phyloP scores from a whole-genome alignment of 495 filamentous ascomycete genomes.

The Talaromyces trachyspermus region DNA sequence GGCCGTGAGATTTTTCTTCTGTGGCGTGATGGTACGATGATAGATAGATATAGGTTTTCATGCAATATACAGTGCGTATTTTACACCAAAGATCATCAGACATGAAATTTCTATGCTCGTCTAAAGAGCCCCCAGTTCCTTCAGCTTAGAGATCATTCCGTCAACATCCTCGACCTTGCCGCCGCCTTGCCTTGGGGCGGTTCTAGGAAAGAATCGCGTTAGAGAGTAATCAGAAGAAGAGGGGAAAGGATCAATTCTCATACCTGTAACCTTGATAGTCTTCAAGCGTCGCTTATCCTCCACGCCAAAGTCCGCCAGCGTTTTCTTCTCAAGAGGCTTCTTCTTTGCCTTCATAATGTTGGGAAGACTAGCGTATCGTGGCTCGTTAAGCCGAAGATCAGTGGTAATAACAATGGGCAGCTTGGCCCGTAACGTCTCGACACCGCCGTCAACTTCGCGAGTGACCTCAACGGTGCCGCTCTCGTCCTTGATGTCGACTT shows the following conservation, averaged over 20 bases:
- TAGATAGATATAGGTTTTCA: not conserved
- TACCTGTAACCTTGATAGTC: conserved; percentile 78
- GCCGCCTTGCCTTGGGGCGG: conserved; percentile 84
- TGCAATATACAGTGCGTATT: conserved; percentile 1
- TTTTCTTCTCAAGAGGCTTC: conserved; percentile 93
- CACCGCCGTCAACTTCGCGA: conserved; percentile 90
- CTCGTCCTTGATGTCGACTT: conserved; percentile 62
- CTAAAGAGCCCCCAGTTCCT: conserved; percentile 90
- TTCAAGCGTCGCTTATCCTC: conserved; percentile 70
- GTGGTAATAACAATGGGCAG: conserved; percentile 91
- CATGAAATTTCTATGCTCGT: not conserved
- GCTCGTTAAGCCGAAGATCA: conserved; percentile 91
- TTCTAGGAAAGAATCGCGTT: conserved; percentile 43
- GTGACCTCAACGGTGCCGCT: conserved; percentile 58
- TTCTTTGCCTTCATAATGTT: conserved; percentile 99
- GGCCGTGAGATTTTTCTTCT: not conserved
- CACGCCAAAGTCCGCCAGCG: conserved; percentile 68
- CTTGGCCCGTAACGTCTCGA: conserved; percentile 77
- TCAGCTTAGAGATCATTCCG: conserved; percentile 82
- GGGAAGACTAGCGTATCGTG: conserved; percentile 86
- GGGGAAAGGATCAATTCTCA: conserved; percentile 25
- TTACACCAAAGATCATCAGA: conserved; percentile 2
- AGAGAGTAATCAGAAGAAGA: conserved; percentile 2
- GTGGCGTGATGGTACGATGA: not conserved
- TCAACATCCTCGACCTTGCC: conserved; percentile 97